Evolutionary conservation across 2,329 filamentous ascomycete species (phyloP).

Genomic region (Arthrobotrys sinensis): DNA sequence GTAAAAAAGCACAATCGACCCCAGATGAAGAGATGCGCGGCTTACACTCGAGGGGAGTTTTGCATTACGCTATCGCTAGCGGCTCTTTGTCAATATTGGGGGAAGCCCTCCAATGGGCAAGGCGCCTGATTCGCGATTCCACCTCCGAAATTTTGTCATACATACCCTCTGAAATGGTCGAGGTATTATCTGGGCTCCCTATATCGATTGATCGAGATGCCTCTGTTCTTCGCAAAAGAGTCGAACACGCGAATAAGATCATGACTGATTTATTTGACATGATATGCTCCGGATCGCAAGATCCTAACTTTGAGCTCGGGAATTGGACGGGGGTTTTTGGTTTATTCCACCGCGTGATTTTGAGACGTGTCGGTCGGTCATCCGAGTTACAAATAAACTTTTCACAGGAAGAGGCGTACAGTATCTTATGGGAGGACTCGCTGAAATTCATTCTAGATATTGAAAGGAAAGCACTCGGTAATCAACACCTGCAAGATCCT

Average conservation of each 20-base stretch:
- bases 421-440: slow-evolving; percentile 25
- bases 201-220: background rate
- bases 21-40: background rate
- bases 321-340: background rate
- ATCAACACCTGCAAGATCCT: slow-evolving; percentile 1
- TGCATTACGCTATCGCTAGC: slow-evolving; percentile 19
- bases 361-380: background rate
- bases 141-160: background rate
- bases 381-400: background rate
- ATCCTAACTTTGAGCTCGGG: slow-evolving; percentile 9
- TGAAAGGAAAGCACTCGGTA: slow-evolving; percentile 7
- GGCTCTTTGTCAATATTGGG: slow-evolving; percentile 15
- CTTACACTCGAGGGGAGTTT: background rate
- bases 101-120: slow-evolving; percentile 17
- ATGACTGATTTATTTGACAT: slow-evolving; percentile 17
- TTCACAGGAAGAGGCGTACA: slow-evolving; percentile 33
- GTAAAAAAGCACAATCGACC: slow-evolving; percentile 17
- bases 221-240: background rate
- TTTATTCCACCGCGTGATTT: background rate
- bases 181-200: slow-evolving; percentile 16
- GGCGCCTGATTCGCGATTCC: slow-evolving; percentile 15
- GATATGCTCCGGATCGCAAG: background rate
- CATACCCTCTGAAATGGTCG: background rate
- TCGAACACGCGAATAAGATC: slow-evolving; percentile 12
- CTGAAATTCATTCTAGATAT: background rate